Base-by-base conservation (phyloP, 169 alveolate species). In the Amoebophrya sp. region DNA sequence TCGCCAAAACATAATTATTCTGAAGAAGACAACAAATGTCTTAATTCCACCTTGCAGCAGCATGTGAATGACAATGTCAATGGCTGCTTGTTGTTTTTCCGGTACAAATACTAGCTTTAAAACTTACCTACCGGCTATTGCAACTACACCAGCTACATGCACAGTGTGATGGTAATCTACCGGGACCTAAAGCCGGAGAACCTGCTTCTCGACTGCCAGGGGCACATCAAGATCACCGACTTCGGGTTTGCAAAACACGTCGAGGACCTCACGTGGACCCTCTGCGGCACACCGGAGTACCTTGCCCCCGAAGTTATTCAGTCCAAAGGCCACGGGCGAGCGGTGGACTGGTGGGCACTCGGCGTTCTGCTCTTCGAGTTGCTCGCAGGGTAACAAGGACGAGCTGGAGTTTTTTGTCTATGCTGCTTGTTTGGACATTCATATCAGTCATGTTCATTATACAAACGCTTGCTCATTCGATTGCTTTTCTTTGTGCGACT, bases 221-320 rank as follows among this genome's bases (percentile, higher is more conserved):
- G 99, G 0, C 98, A 95, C 91, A 96, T 96, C 38, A 94, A 95
- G 93, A 88, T 97, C 40, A 97, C 99, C 0, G 99, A 97, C 94
- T 97, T 97, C 93, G 99, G 99, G 2, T 93, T 97, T n/a, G 96
- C 98, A 0, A 92, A 92, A 91, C 89, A 77, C 32, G 93, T 92
- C 54, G 93, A 92, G 66, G 93, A 92, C 25, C 96, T 98, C 92
- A 98, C 99, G 12, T 97, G 95, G 94, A 99, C 99, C 23, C 96
- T 98, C 47, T 99, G 99, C 91, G 99, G 99, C 1, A 98, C 99
- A 32, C 99, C 99, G 33, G 99, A 98, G 94, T 99, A 99, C 96
- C 94, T 99, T 55, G 99, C 99, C 0, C 99, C 99, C 3, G 99
- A 99, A 95, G 98, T 98, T 90, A 95, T 99, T n/a, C 96, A 97